These are phyloP conservation scores for Hirschfeldia incana DNA, from an alignment of 345 rosid genomes.

Conservation along the genomic window DNA sequence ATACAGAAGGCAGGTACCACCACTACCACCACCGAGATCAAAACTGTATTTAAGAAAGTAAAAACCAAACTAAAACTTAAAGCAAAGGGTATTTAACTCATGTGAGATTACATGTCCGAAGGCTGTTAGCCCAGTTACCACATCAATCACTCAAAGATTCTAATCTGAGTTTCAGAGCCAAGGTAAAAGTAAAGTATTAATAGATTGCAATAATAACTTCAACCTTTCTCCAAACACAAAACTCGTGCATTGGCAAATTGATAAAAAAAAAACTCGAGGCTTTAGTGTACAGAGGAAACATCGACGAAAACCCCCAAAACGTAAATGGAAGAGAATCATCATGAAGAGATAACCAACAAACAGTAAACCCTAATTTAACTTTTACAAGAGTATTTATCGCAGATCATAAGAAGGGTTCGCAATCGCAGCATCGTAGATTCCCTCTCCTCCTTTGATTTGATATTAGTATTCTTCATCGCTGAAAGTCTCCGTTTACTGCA, in stretches of 20 bases:
- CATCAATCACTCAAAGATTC: neutral
- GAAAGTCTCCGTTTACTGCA: neutral
- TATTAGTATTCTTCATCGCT: neutral
- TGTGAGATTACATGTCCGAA: too few species aligned
- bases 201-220: too few species aligned
- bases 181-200: too few species aligned
- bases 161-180: too few species aligned
- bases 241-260: too few species aligned
- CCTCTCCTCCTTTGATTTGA: neutral
- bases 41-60: neutral
- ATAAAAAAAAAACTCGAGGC: too few species aligned
- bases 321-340: neutral
- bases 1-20: too few species aligned
- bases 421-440: neutral
- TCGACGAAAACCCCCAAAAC: too few species aligned
- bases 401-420: neutral
- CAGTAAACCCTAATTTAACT: neutral
- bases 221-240: too few species aligned
- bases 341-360: neutral
- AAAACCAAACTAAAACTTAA: neutral
- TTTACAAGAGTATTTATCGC: conserved; percentile 4
- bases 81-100: neutral
- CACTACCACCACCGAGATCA: too few species aligned
- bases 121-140: neutral
- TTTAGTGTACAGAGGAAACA: too few species aligned